Base-by-base conservation (phyloP, 2,329 filamentous ascomycete genomes). In the Cordyceps farinosa region DNA sequence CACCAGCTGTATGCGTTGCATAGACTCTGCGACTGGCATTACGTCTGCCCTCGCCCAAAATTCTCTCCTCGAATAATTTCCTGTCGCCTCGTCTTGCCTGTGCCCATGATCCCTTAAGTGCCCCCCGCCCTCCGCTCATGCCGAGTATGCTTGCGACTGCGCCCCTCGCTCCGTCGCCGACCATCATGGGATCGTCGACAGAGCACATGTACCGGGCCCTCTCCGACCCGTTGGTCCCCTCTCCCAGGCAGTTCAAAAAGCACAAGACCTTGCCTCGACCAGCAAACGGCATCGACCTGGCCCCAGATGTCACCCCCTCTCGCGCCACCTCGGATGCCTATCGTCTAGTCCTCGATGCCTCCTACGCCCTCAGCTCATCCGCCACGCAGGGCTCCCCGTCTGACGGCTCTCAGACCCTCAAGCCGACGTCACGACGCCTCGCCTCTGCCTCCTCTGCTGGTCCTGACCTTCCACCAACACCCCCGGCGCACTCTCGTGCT, bases 401-500 rank as follows among this genome's bases (percentile, higher is more conserved):
- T 15, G 72, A 76, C 15, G 79, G 74, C 64, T 73, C 77, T 11
- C 75, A 75, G 63, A 75, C 71, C 27, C 70, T 78, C 58, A 79
- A 77, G 66, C 79, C 78, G 65, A 77, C 80, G 62, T 70, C 76
- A 52, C 75, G 74, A 61, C 76, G 75, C 48, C 76, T 79, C 65
- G 75, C 75, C 56, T 76, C 74, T 17, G 17, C 50, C 8, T 61
- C 58, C 17, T 34, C 57, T 52, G 50, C 48, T 44, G 79, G 81
- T 1, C 81, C 81, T 22, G 80, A 80, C 67, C 75, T 83, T 44
- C 86, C 86, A 47, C 86, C 86, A n/a, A 88, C 86, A 32, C 86
- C 86, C 53, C 86, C 86, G 17, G 80, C 81, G 54, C 83, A 86
- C 69, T 87, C 84, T 48, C 81, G 83, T 64, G 82, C 81, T 54